Evolutionary conservation across 1,284 basidiomycete genomes (phyloP).

Genomic region (Ceratobasidium sp.): DNA sequence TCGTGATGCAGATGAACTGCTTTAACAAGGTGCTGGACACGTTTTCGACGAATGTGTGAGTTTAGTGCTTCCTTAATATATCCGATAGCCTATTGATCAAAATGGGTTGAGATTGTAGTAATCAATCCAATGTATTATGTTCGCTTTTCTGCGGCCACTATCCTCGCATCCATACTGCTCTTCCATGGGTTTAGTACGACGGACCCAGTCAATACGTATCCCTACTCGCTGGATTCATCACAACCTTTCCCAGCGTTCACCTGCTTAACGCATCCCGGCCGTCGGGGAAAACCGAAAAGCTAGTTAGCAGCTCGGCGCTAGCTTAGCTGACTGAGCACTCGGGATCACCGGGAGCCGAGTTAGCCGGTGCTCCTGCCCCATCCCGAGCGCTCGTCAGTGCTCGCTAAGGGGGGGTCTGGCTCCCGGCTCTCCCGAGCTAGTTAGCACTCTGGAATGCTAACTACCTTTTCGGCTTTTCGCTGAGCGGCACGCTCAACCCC

Average conservation of each 20-base stretch:
- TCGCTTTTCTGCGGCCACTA: conserved; percentile 96
- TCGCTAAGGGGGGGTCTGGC: too few relatives aligned
- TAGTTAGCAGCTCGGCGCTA: too few relatives aligned
- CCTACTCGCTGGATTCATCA: conserved; percentile 87
- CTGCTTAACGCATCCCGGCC: conserved; percentile 87
- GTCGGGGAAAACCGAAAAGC: too few relatives aligned
- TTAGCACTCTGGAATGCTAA: too few relatives aligned
- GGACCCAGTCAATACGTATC: conserved; percentile 86
- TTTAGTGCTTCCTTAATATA: conserved; percentile 51
- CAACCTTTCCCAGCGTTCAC: conserved; percentile 94
- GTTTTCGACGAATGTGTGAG: conserved; percentile 98
- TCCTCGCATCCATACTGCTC: conserved; percentile 94
- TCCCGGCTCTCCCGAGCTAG: too few relatives aligned
- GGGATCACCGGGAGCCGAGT: too few relatives aligned
- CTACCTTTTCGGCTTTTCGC: too few relatives aligned
- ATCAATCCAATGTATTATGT: conserved; percentile 99
- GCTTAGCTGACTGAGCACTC: too few relatives aligned
- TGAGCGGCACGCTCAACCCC: conserved; percentile 63
- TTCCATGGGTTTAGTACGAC: conserved; percentile 98
- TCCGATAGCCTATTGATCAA: neutral
- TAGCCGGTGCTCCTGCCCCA: too few relatives aligned
- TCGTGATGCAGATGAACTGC: too few relatives aligned
- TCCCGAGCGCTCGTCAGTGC: too few relatives aligned
- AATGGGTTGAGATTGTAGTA: conserved; percentile 65
- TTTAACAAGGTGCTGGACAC: too few relatives aligned